Base-by-base conservation (phyloP, 441 rosid genomes). In the Croton setiger region DNA sequence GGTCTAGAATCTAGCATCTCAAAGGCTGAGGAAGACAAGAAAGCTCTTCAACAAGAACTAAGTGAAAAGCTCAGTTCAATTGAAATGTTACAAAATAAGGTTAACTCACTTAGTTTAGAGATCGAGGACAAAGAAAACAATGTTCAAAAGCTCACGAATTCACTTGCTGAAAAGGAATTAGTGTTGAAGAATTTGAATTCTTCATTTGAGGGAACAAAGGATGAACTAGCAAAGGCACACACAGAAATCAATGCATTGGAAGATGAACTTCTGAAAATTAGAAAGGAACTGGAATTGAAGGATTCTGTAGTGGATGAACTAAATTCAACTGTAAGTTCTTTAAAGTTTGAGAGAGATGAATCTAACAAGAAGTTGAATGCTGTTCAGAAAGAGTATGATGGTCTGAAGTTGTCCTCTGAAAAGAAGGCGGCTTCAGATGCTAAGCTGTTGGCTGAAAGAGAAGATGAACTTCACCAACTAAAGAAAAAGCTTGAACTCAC, bases 401-500 rank as follows among this genome's bases (percentile, higher is more conserved):
- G 83, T 69, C 76, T 95, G 70, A 84, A 83, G 81, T 66, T 74
- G 73, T 73, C 92, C 47, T 87, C 91, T 63, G 90, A 85, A 69
- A 76, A 81, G 56, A 83, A 59, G 80, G 84, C 86, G 59, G 87
- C 83, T 48, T 72, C 70, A 27, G 82, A 85, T 79, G 87, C 87
- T 4, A 82, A 78, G 69, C 76, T 68, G 69, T 79, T 90, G 74
- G 77, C 66, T 49, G 87, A 77, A 70, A 85, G 78, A 73, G 84
- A 85, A 69, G 66, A 73, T 18, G 93, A 87, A 74, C 74, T 88
- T 74, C 78, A 67, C 49, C 75, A 70, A 72, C 80, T 90, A 21
- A 78, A 81, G 71, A 83, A 78, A 74, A 82, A 83, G 72, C 79
- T 92, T n/a, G 80, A 80, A 71, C 75, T 60, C 78, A 81, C 82